These are phyloP conservation scores for Colletotrichum melonis DNA, from an alignment of 2,329 filamentous ascomycete genomes.

Conservation along the genomic window DNA sequence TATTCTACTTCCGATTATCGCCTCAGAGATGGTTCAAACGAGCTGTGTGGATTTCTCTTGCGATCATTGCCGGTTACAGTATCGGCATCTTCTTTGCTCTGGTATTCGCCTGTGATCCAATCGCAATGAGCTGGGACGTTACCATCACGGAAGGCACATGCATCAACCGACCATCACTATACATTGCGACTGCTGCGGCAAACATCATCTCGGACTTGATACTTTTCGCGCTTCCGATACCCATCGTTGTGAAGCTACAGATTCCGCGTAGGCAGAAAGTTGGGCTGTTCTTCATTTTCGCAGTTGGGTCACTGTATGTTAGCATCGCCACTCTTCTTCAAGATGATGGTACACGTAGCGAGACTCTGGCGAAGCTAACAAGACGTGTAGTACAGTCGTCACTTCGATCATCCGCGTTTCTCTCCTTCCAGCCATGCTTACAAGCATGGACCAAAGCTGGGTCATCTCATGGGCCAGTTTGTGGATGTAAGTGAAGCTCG, in stretches of 20 bases:
- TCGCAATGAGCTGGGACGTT: conserved; percentile 46
- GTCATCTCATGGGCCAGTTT: conserved; percentile 41
- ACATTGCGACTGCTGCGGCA: conserved; percentile 58
- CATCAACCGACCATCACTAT: conserved; percentile 57
- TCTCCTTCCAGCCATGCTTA: conserved; percentile 42
- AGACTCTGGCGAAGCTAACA: not conserved
- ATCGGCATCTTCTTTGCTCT: conserved; percentile 48
- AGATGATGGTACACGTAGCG: too few relatives aligned
- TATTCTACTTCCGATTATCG: conserved; percentile 51
- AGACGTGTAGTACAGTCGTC: conserved; percentile 44
- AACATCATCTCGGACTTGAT: conserved; percentile 61
- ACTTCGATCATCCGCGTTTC: conserved; percentile 46
- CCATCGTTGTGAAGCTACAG: conserved; percentile 56
- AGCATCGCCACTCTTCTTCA: not conserved
- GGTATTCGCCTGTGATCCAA: conserved; percentile 50
- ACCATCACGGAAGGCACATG: conserved; percentile 49
- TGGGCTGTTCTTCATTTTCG: conserved; percentile 55
- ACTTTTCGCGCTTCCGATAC: conserved; percentile 58
- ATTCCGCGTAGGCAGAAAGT: conserved; percentile 59
- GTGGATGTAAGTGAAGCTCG: conserved; percentile 42
- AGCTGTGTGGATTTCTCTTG: conserved; percentile 43
- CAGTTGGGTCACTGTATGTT: conserved; percentile 49
- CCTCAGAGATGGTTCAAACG: conserved; percentile 48
- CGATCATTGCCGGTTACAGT: conserved; percentile 45
- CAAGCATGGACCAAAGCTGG: conserved; percentile 43